Conservation (phyloP, 176 grass and related monocot species). For the Musa itinerans region DNA sequence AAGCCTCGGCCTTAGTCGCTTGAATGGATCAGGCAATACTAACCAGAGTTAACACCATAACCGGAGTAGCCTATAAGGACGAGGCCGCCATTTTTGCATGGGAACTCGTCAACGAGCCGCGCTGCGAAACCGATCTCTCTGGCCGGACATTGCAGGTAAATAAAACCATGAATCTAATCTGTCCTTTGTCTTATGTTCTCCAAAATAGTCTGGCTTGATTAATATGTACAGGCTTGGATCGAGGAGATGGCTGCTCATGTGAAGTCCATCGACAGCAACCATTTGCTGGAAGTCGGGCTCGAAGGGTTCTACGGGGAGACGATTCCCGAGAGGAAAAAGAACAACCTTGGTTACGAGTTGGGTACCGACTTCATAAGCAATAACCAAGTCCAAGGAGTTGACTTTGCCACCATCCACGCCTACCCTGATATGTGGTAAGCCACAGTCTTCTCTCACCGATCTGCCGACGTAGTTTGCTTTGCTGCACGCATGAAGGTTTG, state of each 20-base stretch:
- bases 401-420: slow-evolving; percentile 22
- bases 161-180: not conserved
- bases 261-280: slow-evolving; percentile 17
- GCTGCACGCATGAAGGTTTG: too few relatives aligned
- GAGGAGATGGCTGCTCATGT: slow-evolving; percentile 19
- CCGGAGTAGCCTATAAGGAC: slow-evolving; percentile 10
- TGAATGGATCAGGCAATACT: slow-evolving; percentile 8
- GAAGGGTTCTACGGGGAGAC: slow-evolving; percentile 23
- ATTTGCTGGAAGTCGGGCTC: slow-evolving; percentile 10
- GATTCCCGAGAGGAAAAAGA: not conserved
- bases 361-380: slow-evolving; percentile 19
- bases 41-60: slow-evolving; percentile 9
- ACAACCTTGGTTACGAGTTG: not conserved
- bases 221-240: slow-evolving; percentile 12
- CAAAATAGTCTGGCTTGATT: too few relatives aligned
- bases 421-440: slow-evolving; percentile 12
- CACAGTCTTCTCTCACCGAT: not conserved
- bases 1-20: not conserved
- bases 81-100: slow-evolving; percentile 16
- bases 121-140: slow-evolving; percentile 7
- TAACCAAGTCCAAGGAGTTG: slow-evolving; percentile 5
- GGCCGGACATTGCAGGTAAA: slow-evolving; percentile 8
- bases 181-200: too few relatives aligned
- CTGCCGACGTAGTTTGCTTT: too few relatives aligned
- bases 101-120: slow-evolving; percentile 23